phyloP scores from a whole-genome alignment of 345 rosid genomes.

The Gossypium stocksii region DNA sequence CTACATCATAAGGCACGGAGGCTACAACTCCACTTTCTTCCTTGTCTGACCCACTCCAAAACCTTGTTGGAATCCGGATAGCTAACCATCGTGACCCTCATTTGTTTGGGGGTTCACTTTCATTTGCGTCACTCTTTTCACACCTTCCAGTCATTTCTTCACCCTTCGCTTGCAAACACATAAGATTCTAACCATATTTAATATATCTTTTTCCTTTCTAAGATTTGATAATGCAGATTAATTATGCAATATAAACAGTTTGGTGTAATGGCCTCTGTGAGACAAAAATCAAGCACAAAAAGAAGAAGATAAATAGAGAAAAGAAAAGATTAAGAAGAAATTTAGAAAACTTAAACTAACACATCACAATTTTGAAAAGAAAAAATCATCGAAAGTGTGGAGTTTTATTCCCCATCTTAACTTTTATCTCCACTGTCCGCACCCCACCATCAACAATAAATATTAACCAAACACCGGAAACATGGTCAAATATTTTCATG shows the following conservation, averaged over 20 bases:
- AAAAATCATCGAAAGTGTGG: too few species aligned
- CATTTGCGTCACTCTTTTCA: neutral
- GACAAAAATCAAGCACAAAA: too few species aligned
- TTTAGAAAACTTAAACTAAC: too few species aligned
- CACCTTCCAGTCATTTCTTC: neutral
- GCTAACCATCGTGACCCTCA: neutral
- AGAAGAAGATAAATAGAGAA: too few species aligned
- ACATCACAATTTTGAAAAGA: too few species aligned
- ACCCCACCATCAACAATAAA: neutral
- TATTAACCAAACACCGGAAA: neutral
- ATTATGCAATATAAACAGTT: too few species aligned
- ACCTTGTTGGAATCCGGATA: neutral
- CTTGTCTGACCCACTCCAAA: neutral
- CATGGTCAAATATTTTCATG: too few species aligned
- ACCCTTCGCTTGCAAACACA: neutral
- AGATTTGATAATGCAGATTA: too few species aligned
- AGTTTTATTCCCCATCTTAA: neutral
- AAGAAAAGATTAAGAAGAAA: too few species aligned
- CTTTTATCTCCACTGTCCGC: neutral
- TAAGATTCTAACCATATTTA: too few species aligned
- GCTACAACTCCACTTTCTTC: neutral
- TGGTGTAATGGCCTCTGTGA: too few species aligned
- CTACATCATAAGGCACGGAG: neutral
- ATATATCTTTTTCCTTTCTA: too few species aligned
- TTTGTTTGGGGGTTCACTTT: neutral